Base-by-base conservation (phyloP, 305 asterid genomes). In the Plantago lanceolata region DNA sequence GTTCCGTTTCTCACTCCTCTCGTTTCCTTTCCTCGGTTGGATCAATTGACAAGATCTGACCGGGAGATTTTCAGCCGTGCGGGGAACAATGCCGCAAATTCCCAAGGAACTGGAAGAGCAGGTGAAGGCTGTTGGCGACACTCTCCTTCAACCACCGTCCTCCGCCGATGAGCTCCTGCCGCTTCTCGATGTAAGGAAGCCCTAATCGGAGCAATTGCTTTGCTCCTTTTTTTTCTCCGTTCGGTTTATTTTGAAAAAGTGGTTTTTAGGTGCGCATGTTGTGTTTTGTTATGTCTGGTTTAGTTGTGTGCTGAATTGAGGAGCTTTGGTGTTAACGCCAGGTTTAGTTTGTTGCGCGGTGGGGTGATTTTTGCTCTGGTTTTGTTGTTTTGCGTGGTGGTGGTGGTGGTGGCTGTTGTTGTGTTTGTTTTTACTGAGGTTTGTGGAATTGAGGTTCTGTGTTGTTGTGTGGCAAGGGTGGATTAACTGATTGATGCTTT, bases 171-270 rank as follows among this genome's bases (percentile, higher is more conserved):
- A 85, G 40, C 89, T 89, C 59, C 83, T 89, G 53, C 56, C 78
- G 37, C 75, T 89, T 72, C 96, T 92, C 65, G 96, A 92, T 72
- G 98, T 91, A 76, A 24, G 28, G n/a, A n/a, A 82, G 90, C 68
- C 47, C 57, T 14, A 44, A 3, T 12, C 53, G n/a, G 16, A 7
- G 9, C 13, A 37, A 17, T 28, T n/a, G 13, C 19, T 52, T 7
- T 48, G 35, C 18, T 24, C 29, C 1, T 29, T 65, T 24, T 1
- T 55, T 58, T 56, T 43, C 33, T 61, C 68, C 53, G 55, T 75
- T 71, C 29, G 44, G 45, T 44, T 58, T 56, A 47, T 9, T 51
- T 54, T 1, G 2, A 37, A 40, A 12, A 40, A 1, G 3, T 40
- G 47, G 12, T 40, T 40, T 40, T 12, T 40, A 40, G 15, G 5